These are phyloP conservation scores for Phytophthora foliorum DNA, from an alignment of 352 stramenopile species.

Conservation along the genomic window DNA sequence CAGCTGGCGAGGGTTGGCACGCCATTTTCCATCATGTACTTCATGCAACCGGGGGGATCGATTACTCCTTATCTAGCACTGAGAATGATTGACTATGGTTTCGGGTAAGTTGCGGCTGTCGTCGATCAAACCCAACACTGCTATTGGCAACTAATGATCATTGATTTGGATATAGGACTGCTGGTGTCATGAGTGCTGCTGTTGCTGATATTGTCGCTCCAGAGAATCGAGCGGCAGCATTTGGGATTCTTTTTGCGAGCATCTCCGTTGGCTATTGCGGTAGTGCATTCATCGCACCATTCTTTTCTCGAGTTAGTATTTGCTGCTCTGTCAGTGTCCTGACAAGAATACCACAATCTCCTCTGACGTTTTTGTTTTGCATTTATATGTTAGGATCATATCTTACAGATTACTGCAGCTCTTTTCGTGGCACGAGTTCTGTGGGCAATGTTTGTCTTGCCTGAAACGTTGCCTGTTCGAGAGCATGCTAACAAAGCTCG, in stretches of 20 bases:
- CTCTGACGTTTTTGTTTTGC: neutral
- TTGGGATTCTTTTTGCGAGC: slow-evolving; percentile 71
- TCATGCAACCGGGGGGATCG: slow-evolving; percentile 60
- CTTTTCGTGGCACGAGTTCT: slow-evolving; percentile 66
- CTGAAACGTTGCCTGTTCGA: slow-evolving; percentile 60
- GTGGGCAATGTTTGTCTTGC: slow-evolving; percentile 62
- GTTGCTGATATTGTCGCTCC: slow-evolving; percentile 71
- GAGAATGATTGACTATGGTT: slow-evolving; percentile 68
- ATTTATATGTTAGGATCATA: slow-evolving; percentile 43
- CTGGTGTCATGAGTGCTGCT: slow-evolving; percentile 67
- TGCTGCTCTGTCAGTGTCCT: neutral
- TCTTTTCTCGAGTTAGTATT: slow-evolving; percentile 62
- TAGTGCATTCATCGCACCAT: slow-evolving; percentile 61
- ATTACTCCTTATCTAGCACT: slow-evolving; percentile 77
- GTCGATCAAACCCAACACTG: neutral
- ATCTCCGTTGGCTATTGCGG: slow-evolving; percentile 68
- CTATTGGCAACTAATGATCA: neutral
- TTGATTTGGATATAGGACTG: slow-evolving; percentile 46
- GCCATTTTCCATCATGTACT: slow-evolving; percentile 80
- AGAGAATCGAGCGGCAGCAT: slow-evolving; percentile 64
- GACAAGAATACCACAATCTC: neutral
- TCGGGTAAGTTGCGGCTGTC: slow-evolving; percentile 51
- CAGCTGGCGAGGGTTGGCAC: slow-evolving; percentile 66
- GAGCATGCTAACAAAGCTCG: slow-evolving; percentile 38
- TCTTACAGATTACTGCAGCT: slow-evolving; percentile 53